Conservation (phyloP, 768 basidiomycete species). For the Tylopilus plumbeoviolaceoides region DNA sequence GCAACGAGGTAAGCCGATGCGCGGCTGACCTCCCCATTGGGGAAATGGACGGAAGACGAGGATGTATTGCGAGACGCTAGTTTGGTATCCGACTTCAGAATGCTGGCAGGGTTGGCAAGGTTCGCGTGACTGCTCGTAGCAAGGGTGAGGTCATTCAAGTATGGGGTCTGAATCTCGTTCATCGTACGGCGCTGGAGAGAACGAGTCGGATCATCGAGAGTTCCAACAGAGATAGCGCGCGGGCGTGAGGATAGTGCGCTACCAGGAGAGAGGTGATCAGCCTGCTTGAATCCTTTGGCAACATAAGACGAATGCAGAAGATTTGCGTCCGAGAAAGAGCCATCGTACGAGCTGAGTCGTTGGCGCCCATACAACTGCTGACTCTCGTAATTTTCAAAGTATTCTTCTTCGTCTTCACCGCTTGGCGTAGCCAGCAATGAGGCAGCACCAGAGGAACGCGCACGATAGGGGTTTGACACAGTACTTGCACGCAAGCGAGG, state of each 20-base stretch:
- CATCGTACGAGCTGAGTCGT: slow-evolving; percentile 60
- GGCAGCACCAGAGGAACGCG: slow-evolving; percentile 52
- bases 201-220: slow-evolving; percentile 75
- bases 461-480: slow-evolving; percentile 88
- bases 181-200: slow-evolving; percentile 62
- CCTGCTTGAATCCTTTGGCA: slow-evolving; percentile 67
- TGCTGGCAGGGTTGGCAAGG: slow-evolving; percentile 34
- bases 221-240: slow-evolving; percentile 86
- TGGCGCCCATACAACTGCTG: slow-evolving; percentile 44
- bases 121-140: slow-evolving; percentile 25
- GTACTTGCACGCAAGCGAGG: slow-evolving; percentile 85
- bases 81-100: slow-evolving; percentile 60
- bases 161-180: slow-evolving; percentile 52
- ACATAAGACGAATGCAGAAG: slow-evolving; percentile 59
- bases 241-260: slow-evolving; percentile 49
- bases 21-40: slow-evolving; percentile 56
- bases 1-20: slow-evolving; percentile 67
- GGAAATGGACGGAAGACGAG: slow-evolving; percentile 63
- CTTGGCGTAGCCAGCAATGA: slow-evolving; percentile 62
- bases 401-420: slow-evolving; percentile 71
- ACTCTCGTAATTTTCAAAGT: slow-evolving; percentile 58
- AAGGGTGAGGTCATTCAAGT: slow-evolving; percentile 52
- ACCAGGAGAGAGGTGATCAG: slow-evolving; percentile 59
- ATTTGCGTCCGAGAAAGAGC: slow-evolving; percentile 45
- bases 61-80: slow-evolving; percentile 40